Conservation (phyloP, 306 rosid species). For the Malus orientalis region DNA sequence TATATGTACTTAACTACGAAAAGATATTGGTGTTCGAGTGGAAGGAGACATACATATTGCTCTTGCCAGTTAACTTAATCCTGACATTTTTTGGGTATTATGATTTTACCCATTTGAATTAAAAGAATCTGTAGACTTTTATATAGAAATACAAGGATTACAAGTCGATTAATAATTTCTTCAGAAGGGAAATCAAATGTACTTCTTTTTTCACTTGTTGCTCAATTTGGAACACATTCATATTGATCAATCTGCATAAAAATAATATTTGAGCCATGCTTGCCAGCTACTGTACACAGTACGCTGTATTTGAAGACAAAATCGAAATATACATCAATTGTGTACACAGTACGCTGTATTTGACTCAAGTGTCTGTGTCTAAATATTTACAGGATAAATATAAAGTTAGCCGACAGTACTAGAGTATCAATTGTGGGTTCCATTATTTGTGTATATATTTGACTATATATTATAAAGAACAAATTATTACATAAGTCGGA, state of each 20-base stretch:
- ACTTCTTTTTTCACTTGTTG: not conserved
- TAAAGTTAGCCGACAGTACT: constrained; percentile 6
- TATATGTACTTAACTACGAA: not conserved
- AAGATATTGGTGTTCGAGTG: no score
- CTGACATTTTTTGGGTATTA: not conserved
- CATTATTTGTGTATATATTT: not conserved
- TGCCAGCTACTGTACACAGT: constrained; percentile 1
- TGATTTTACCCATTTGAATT: not conserved
- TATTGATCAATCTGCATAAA: not conserved
- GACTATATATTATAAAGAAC: not conserved
- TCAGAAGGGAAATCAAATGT: not conserved
- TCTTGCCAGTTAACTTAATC: no score
- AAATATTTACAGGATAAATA: not conserved
- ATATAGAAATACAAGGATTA: not conserved
- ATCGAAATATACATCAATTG: not conserved
- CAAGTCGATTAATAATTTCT: not conserved
- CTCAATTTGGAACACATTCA: not conserved
- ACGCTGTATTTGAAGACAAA: not conserved
- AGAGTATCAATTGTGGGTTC: constrained; percentile 4
- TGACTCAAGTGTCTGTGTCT: no score
- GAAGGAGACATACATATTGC: no score
- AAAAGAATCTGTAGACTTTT: not conserved
- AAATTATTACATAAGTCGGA: constrained; percentile 3
- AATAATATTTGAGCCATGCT: constrained; percentile 1
- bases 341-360: not conserved